Percentiles rank a stretch among this genome's conserved stretches.
Conservation (phyloP, 2,329 filamentous ascomycete species). For the Cyphellophora europaea region DNA sequence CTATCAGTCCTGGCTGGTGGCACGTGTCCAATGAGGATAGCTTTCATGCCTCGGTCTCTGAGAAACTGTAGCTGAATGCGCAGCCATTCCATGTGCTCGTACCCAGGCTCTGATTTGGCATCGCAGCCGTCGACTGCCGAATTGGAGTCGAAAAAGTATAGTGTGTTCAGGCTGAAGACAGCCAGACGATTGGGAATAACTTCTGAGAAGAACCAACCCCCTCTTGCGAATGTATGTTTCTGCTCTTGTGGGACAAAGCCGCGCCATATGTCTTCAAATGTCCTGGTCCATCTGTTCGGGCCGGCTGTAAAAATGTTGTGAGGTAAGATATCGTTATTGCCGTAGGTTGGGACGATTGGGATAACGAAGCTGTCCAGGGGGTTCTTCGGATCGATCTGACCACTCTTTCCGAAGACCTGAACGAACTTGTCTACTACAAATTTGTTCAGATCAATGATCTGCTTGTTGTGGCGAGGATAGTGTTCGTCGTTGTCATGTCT, state of each 20-base stretch:
- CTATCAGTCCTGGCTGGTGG: slow-evolving; percentile 76
- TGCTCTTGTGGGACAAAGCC: slow-evolving; percentile 88
- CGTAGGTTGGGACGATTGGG: slow-evolving; percentile 81
- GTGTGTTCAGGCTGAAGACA: slow-evolving; percentile 88
- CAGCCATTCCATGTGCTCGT: slow-evolving; percentile 93
- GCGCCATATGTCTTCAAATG: slow-evolving; percentile 70
- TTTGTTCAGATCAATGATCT: slow-evolving; percentile 72
- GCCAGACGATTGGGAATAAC: slow-evolving; percentile 78
- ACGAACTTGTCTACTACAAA: slow-evolving; percentile 67
- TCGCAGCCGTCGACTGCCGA: slow-evolving; percentile 87
- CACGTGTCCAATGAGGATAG: slow-evolving; percentile 87
- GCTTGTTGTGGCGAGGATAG: slow-evolving; percentile 62
- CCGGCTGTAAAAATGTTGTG: slow-evolving; percentile 87
- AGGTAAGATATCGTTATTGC: slow-evolving; percentile 95
- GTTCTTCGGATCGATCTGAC: slow-evolving; percentile 37
- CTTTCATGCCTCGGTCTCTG: slow-evolving; percentile 80
- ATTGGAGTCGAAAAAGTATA: slow-evolving; percentile 94
- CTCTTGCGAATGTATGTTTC: slow-evolving; percentile 79
- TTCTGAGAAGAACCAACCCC: slow-evolving; percentile 91
- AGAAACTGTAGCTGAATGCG: slow-evolving; percentile 78
- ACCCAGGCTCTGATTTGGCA: slow-evolving; percentile 71
- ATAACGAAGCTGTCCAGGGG: slow-evolving; percentile 55
- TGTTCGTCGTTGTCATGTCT: slow-evolving; percentile 81
- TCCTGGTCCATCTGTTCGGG: slow-evolving; percentile 76
- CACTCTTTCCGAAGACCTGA: slow-evolving; percentile 56